Conservation (phyloP, 345 rosid genomes). For the Rhizophora apiculata region DNA sequence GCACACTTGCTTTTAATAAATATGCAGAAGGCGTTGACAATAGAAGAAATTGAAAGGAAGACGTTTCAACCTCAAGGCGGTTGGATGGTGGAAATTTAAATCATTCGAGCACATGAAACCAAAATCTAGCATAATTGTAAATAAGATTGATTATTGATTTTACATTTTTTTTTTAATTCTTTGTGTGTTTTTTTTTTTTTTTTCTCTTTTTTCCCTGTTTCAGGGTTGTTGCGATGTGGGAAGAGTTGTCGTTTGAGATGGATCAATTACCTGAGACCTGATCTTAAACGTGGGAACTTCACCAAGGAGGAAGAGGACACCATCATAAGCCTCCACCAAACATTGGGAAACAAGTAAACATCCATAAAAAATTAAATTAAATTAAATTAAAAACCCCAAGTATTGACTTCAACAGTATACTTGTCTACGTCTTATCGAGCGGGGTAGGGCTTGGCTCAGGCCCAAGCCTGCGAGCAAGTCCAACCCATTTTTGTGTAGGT, state of each 20-base stretch:
- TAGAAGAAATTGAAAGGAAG: not conserved
- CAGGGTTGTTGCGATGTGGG: slow-evolving; percentile 80
- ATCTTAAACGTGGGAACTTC: slow-evolving; percentile 80
- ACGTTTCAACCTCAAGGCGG: slow-evolving; percentile 5
- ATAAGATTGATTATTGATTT: not conserved
- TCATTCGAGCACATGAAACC: not conserved
- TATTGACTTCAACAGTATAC: not conserved
- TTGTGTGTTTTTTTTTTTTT: too few species aligned
- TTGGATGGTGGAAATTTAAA: slow-evolving; percentile 2
- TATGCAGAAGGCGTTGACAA: not conserved
- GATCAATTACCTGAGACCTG: slow-evolving; percentile 89
- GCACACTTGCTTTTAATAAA: not conserved
- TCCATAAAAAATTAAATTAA: too few species aligned
- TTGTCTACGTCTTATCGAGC: not conserved
- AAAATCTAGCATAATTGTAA: too few species aligned
- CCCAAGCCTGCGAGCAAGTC: too few species aligned
- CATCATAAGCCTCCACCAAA: slow-evolving; percentile 55
- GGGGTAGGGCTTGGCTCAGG: too few species aligned
- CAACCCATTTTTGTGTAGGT: too few species aligned
- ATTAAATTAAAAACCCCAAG: too few species aligned
- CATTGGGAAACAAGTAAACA: slow-evolving; percentile 71
- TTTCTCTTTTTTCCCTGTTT: too few species aligned
- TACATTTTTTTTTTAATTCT: not conserved
- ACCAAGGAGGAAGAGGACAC: slow-evolving; percentile 65
- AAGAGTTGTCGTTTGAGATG: slow-evolving; percentile 92